Percentiles rank a stretch among this genome's conserved stretches.
phyloP scores from a whole-genome alignment of 2,329 filamentous ascomycete species.

The Neocatenulostroma microsporum region DNA sequence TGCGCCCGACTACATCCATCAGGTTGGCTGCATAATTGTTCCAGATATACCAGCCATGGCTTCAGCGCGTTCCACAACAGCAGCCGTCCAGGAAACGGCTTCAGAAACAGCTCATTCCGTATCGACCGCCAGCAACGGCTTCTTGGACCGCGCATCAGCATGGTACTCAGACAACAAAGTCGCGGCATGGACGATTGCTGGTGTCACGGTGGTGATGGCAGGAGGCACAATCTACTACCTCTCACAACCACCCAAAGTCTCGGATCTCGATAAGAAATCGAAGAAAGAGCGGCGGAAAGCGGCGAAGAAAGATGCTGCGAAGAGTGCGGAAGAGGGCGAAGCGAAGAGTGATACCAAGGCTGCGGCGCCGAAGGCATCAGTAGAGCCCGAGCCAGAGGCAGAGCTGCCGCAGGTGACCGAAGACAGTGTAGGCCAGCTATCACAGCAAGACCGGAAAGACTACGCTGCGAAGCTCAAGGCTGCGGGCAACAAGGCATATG shows the following conservation, averaged over 20 bases:
- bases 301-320: slow-evolving; percentile 60
- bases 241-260: slow-evolving; percentile 35
- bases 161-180: slow-evolving; percentile 97
- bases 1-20: background rate
- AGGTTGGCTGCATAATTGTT: background rate
- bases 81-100: slow-evolving; percentile 6
- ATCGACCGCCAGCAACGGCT: slow-evolving; percentile 5
- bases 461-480: slow-evolving; percentile 90
- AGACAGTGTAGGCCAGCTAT: slow-evolving; percentile 35
- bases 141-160: slow-evolving; percentile 77
- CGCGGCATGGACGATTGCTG: slow-evolving; percentile 90
- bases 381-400: slow-evolving; percentile 34
- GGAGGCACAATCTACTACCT: slow-evolving; percentile 93
- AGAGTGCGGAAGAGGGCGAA: slow-evolving; percentile 37
- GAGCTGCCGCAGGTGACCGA: slow-evolving; percentile 45
- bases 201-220: slow-evolving; percentile 83
- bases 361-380: slow-evolving; percentile 24
- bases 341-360: slow-evolving; percentile 15
- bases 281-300: slow-evolving; percentile 87
- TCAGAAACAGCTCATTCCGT: slow-evolving; percentile 1
- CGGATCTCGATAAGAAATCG: slow-evolving; percentile 59
- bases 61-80: slow-evolving; percentile 9
- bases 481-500: slow-evolving; percentile 92
- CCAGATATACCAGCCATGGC: slow-evolving; percentile 4
- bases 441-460: slow-evolving; percentile 65